Evolutionary conservation across 148 eudicot species (phyloP).

Genomic region (Rhododendron henanense): DNA sequence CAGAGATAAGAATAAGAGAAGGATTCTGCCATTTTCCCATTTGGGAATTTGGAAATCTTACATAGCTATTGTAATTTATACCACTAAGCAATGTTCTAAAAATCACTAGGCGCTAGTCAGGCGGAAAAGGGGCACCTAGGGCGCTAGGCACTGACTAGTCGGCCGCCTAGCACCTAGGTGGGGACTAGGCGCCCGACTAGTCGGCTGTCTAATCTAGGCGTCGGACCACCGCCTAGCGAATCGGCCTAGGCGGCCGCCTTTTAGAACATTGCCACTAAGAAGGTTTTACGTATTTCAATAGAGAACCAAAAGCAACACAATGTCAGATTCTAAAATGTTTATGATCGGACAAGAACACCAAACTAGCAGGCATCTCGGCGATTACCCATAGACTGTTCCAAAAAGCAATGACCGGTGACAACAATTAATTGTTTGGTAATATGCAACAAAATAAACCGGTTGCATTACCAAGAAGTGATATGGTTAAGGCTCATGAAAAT

Average conservation of each 20-base stretch:
- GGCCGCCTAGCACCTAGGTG: too few species aligned
- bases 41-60: not conserved
- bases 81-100: not conserved
- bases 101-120: too few species aligned
- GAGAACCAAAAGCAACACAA: not conserved
- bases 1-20: not conserved
- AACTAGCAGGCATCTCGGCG: not conserved
- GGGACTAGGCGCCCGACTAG: too few species aligned
- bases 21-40: not conserved
- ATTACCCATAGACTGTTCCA: not conserved
- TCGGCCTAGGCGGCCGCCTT: too few species aligned
- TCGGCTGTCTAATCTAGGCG: too few species aligned
- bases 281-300: not conserved
- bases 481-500: too few species aligned
- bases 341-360: not conserved
- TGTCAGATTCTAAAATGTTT: not conserved
- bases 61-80: not conserved
- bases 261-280: not conserved
- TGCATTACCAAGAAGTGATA: not conserved
- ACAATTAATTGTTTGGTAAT: too few species aligned
- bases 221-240: too few species aligned
- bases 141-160: too few species aligned
- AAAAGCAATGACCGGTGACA: not conserved
- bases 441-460: not conserved
- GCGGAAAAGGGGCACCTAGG: too few species aligned